Evolutionary conservation across 768 basidiomycete genomes (phyloP).

Genomic region (Steccherinum ochraceum): DNA sequence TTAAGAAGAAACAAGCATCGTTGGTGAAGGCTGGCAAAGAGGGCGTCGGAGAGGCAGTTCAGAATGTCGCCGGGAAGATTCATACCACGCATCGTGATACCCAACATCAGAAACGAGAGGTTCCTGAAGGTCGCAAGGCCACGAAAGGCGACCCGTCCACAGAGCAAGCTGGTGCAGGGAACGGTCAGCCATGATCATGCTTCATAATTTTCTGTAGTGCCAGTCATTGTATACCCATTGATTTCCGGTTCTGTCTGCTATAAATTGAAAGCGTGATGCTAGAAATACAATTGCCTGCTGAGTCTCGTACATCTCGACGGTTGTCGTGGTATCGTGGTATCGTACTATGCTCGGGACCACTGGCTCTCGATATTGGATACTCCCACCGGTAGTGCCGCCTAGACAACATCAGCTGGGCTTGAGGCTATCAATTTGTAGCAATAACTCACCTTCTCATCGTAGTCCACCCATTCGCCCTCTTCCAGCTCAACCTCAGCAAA

Average conservation of each 20-base stretch:
- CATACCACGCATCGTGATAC: constrained; percentile 9
- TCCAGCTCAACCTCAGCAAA: constrained; percentile 65
- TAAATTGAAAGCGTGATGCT: too few species aligned
- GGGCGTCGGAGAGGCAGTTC: not conserved
- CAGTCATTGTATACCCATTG: too few species aligned
- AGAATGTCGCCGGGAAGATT: constrained; percentile 24
- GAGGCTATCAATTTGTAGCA: not conserved
- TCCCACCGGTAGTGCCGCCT: constrained; percentile 62
- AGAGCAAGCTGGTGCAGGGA: not conserved
- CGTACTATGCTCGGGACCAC: too few species aligned
- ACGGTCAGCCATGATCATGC: not conserved
- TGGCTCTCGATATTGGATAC: constrained; percentile 60
- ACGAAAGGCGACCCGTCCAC: too few species aligned
- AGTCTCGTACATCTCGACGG: too few species aligned
- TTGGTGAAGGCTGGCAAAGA: constrained; percentile 26
- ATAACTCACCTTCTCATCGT: constrained; percentile 76
- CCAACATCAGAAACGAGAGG: constrained; percentile 27
- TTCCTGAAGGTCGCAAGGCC: constrained; percentile 21
- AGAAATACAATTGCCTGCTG: too few species aligned
- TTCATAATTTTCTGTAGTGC: not conserved
- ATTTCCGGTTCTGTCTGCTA: too few species aligned
- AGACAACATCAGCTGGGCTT: constrained; percentile 1
- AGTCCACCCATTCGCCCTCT: constrained; percentile 78
- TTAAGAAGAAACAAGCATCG: constrained; percentile 34
- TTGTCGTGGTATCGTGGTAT: too few species aligned